Base-by-base conservation (phyloP, 768 basidiomycete genomes). In the Cystoderma amianthinum region DNA sequence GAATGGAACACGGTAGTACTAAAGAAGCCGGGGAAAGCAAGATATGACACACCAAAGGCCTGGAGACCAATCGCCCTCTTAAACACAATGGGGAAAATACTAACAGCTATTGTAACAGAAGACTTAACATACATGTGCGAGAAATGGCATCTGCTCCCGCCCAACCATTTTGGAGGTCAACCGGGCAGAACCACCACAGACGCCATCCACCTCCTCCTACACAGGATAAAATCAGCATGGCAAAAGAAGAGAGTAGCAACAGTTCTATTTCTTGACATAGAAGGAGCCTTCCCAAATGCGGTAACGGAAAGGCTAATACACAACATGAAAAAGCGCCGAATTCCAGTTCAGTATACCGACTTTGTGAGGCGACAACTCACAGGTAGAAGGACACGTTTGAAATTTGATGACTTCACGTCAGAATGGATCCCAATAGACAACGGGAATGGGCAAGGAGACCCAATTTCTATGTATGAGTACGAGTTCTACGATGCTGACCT, bases 181-280 rank as follows among this genome's bases (percentile, higher is more conserved):
- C 57, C 62, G 3, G 57, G 51, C 3, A 15, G 41, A 17, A 46
- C 58, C 0, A 59, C 63, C 0, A 60, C 53, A 0, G 61, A 69
- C 51, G 52, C 60, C 1, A 22, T 64, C 2, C 50, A 60, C 38
- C 33, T 58, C 1, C 32, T 67, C 0, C 52, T 59, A 5, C 44
- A 58, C 0, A 57, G 48, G 5, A 49, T 71, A 13, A 58, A 66
- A 33, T 57, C 64, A 11, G 62, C 65, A 0, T 69, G 67, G 68
- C 23, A 58, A 1, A 45, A 41, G 15, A 21, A 43, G 0, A 41
- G 56, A 16, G 66, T 63, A 0, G 64, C 48, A 0, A 51, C 58
- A 1, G 47, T 49, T 0, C 47, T 69, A 0, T 63, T 59, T 38
- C 49, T 68, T 0, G 65, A 71, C 45, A 62, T 68, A 0, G 55